Conservation (phyloP, 2,329 filamentous ascomycete genomes). For the Diatrype stigma region DNA sequence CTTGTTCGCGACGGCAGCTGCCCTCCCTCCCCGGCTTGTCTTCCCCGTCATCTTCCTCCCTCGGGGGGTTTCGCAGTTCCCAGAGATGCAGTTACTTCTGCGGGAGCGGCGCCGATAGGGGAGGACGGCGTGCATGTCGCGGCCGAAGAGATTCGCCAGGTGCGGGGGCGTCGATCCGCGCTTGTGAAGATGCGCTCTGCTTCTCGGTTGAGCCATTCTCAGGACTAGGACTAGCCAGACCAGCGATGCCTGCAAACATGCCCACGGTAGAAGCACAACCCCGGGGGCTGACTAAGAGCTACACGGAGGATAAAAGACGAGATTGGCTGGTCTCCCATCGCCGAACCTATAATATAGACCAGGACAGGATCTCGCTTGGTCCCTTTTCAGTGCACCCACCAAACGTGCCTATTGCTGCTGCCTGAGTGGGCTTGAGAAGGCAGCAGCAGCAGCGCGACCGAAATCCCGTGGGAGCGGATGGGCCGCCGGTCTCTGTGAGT, state of each 20-base stretch:
- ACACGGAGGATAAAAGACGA: conserved; percentile 12
- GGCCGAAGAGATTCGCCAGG: conserved; percentile 32
- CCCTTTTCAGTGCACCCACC: conserved; percentile 8
- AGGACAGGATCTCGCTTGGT: conserved; percentile 1
- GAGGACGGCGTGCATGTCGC: conserved; percentile 46
- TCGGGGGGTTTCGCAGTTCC: conserved; percentile 9
- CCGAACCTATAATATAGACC: conserved; percentile 13
- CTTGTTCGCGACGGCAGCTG: conserved; percentile 27
- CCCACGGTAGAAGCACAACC: conserved; percentile 10
- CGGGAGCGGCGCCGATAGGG: conserved; percentile 34
- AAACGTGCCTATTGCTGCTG: neutral
- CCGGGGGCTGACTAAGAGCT: conserved; percentile 17
- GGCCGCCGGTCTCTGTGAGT: conserved; percentile 13
- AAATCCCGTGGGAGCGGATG: conserved; percentile 15
- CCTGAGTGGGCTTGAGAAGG: conserved; percentile 4
- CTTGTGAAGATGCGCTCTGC: conserved; percentile 5
- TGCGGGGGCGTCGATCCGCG: conserved; percentile 25
- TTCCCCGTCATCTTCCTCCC: conserved; percentile 14
- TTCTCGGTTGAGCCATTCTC: conserved; percentile 10
- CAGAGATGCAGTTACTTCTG: conserved; percentile 33
- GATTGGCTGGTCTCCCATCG: conserved; percentile 15
- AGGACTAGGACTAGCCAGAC: conserved; percentile 15
- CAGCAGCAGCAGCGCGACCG: conserved; percentile 8
- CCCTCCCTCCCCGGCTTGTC: conserved; percentile 37
- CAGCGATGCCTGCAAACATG: conserved; percentile 7